Conservation (phyloP, 1,284 basidiomycete genomes). For the Jaminaea rosea region DNA sequence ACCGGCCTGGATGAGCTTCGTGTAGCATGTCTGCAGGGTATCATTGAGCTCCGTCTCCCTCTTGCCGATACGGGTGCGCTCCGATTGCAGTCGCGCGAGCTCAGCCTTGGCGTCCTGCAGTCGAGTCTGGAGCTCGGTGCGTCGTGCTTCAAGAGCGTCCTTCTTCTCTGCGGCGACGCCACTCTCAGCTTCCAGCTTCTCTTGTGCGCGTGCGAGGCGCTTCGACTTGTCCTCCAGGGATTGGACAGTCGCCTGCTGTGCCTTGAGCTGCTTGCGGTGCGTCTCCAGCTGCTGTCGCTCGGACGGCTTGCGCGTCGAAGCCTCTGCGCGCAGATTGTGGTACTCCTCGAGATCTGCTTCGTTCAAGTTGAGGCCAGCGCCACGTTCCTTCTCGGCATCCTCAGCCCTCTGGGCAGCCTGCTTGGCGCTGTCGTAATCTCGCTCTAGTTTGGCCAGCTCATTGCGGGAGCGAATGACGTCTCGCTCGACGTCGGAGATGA, state of each 20-base stretch:
- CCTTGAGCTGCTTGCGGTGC: constrained; percentile 73
- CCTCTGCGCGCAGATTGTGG: constrained; percentile 57
- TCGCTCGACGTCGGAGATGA: constrained; percentile 59
- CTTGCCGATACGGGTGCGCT: constrained; percentile 58
- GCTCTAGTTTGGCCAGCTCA: constrained; percentile 58
- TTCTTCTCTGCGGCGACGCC: constrained; percentile 55
- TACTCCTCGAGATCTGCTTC: constrained; percentile 82
- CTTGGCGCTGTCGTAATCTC: constrained; percentile 62
- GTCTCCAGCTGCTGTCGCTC: constrained; percentile 80
- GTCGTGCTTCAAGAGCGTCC: constrained; percentile 49
- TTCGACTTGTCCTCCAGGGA: constrained; percentile 57
- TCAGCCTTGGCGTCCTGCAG: constrained; percentile 56
- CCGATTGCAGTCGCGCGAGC: constrained; percentile 64
- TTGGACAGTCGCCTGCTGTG: constrained; percentile 57
- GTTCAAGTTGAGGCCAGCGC: constrained; percentile 64
- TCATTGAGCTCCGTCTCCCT: constrained; percentile 59
- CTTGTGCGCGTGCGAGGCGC: constrained; percentile 58
- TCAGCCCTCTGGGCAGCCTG: constrained; percentile 57
- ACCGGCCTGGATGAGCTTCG: constrained; percentile 59
- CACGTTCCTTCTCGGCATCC: constrained; percentile 45
- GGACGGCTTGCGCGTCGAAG: constrained; percentile 62
- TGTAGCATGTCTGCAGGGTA: constrained; percentile 71
- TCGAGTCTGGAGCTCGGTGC: constrained; percentile 11
- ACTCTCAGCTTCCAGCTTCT: constrained; percentile 59
- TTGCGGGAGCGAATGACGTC: constrained; percentile 62